Evolutionary conservation across 2,329 filamentous ascomycete species (phyloP), one percentile per base, ranked within the genome.

Genomic region (Calonectria hongkongensis): DNA sequence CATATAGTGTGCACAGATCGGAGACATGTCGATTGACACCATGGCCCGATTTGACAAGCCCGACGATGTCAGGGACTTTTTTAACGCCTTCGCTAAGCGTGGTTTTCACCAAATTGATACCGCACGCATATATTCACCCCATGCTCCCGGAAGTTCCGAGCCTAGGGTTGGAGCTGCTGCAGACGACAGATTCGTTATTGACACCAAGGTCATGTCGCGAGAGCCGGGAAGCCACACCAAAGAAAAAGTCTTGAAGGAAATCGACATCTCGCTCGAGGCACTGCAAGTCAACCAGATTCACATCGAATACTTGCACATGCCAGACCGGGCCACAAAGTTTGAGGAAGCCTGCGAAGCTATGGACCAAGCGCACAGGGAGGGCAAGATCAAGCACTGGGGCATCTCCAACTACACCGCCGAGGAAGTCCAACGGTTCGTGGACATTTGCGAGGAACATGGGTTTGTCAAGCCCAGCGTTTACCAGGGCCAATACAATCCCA

Each of bases 401-500:
- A 71, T 89, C 4, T 87, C 84, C 15, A 89, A 88, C 74, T 88
- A 85, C 75, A 80, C 81, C 0, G 83, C 84, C 1, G 81, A 81
- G 2, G 86, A 89, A 70, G 87, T 89, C 0, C 81, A 85, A 65
- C 68, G 83, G 58, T 81, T 89, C 4, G 69, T 86, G 39, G 78
- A 82, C 16, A 84, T 88, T 16, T 89, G 87, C 73, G 82, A 86
- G 43, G 72, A 84, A 21, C 79, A 84, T 5, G 83, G 83, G 1
- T 88, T 79, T 30, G 81, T 86, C n/a, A 83, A 82, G 66, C 88
- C 88, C 0, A 82, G 79, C 6, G 85, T 87, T 3, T 89, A 87
- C 72, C 85, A 89, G 73, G 87, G 88, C 2, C 81, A 85, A 9
- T 89, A 89, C 78, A 88, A 88, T 66, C 80, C 84, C 12, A 78